Evolutionary conservation across 2,329 filamentous ascomycete genomes (phyloP).

Genomic region (Diaporthe batatas): DNA sequence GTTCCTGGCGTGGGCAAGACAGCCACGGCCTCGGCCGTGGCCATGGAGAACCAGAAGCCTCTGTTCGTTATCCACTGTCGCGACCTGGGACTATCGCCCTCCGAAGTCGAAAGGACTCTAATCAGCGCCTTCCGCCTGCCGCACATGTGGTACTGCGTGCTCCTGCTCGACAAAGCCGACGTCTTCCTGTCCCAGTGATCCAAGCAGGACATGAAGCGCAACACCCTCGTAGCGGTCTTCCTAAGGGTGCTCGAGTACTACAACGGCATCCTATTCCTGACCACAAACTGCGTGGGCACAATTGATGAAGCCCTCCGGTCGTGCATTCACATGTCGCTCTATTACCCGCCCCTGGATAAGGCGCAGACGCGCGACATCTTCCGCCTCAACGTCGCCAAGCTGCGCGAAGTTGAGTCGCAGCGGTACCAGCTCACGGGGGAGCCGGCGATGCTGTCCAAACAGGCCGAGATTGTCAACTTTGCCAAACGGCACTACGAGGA

Average conservation of each 20-base stretch:
- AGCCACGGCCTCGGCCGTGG: conserved; percentile 54
- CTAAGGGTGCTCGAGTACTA: conserved; percentile 48
- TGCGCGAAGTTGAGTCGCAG: conserved; percentile 35
- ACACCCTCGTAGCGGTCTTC: conserved; percentile 49
- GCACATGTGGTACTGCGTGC: conserved; percentile 54
- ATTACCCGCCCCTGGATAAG: conserved; percentile 47
- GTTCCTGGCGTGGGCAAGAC: conserved; percentile 55
- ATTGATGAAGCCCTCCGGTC: conserved; percentile 48
- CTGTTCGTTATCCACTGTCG: conserved; percentile 50
- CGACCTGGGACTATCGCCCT: conserved; percentile 48
- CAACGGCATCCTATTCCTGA: conserved; percentile 54
- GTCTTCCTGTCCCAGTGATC: conserved; percentile 55
- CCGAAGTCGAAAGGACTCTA: conserved; percentile 48
- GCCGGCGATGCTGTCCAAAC: conserved; percentile 18
- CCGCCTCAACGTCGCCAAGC: conserved; percentile 29
- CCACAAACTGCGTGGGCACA: conserved; percentile 51
- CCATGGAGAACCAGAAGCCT: conserved; percentile 49
- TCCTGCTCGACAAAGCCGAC: conserved; percentile 57
- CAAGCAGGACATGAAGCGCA: conserved; percentile 48
- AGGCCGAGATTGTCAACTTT: conserved; percentile 34
- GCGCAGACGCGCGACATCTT: conserved; percentile 41
- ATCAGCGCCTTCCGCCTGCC: conserved; percentile 49
- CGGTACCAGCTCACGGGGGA: conserved; percentile 41
- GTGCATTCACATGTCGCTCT: conserved; percentile 50
- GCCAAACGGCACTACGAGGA: conserved; percentile 31